Evolutionary conservation across 164 flowering plant species (phyloP).

Genomic region (Aristolochia contorta): DNA sequence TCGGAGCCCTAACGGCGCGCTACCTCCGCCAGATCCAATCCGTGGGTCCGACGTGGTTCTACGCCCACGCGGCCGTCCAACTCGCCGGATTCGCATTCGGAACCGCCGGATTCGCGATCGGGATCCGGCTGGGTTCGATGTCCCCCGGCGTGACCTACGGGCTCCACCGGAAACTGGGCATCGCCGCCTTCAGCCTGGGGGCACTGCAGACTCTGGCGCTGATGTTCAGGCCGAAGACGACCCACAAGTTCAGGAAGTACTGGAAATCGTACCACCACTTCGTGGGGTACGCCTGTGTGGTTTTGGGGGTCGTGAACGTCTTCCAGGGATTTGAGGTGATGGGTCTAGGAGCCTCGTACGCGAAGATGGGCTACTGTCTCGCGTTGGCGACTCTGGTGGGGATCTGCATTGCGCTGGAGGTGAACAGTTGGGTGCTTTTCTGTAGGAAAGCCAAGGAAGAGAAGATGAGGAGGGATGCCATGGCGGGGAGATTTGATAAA

Average conservation of each 20-base stretch:
- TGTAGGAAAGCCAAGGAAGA: slow-evolving; percentile 85
- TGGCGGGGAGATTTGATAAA: slow-evolving; percentile 35
- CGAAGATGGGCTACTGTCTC: slow-evolving; percentile 59
- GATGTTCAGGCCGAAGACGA: slow-evolving; percentile 73
- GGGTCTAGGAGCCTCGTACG: slow-evolving; percentile 50
- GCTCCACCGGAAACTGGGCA: slow-evolving; percentile 72
- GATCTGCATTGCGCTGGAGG: slow-evolving; percentile 66
- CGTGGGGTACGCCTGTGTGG: slow-evolving; percentile 91
- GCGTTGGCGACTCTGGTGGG: slow-evolving; percentile 61
- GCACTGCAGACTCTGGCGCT: slow-evolving; percentile 73
- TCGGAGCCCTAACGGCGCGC: slow-evolving; percentile 63
- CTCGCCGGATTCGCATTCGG: slow-evolving; percentile 52
- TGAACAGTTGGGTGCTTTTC: slow-evolving; percentile 85
- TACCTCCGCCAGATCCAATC: slow-evolving; percentile 65
- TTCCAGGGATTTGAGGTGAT: slow-evolving; percentile 83
- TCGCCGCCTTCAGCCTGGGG: slow-evolving; percentile 58
- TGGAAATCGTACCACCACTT: slow-evolving; percentile 99
- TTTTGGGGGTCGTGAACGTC: slow-evolving; percentile 77
- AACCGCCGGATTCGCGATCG: slow-evolving; percentile 61
- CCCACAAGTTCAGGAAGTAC: slow-evolving; percentile 72
- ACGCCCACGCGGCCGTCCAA: slow-evolving; percentile 65
- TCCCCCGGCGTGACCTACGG: slow-evolving; percentile 66
- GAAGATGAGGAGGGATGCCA: slow-evolving; percentile 71
- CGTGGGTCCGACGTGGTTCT: slow-evolving; percentile 75
- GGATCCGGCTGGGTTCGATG: slow-evolving; percentile 56